Evolutionary conservation across 345 rosid genomes (phyloP).

Genomic region (Litchi chinensis): DNA sequence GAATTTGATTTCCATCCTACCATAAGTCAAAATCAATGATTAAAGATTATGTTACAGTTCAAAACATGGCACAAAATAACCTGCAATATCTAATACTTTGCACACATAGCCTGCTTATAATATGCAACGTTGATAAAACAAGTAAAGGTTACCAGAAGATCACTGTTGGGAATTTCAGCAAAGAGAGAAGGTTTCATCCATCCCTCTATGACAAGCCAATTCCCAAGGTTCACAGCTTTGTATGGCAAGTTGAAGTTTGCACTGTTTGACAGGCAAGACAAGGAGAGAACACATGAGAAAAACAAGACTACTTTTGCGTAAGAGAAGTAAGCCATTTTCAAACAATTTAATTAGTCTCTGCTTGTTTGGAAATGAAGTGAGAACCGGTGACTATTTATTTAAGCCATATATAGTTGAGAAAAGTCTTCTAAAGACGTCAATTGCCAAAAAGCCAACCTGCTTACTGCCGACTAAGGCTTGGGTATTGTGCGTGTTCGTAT

Average conservation of each 20-base stretch:
- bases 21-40: neutral
- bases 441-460: no score
- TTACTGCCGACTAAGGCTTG: no score
- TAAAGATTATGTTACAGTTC: neutral
- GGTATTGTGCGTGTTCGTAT: no score
- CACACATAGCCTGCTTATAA: no score
- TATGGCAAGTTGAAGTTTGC: conserved; percentile 4
- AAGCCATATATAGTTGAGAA: neutral
- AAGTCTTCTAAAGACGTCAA: no score
- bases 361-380: neutral
- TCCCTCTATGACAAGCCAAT: conserved; percentile 31
- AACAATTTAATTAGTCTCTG: neutral
- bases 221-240: conserved; percentile 30
- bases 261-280: neutral
- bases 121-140: no score
- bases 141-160: conserved; percentile 33
- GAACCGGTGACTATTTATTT: neutral
- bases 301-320: neutral
- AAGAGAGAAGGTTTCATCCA: conserved; percentile 41
- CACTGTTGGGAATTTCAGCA: conserved; percentile 37
- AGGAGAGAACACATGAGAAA: neutral
- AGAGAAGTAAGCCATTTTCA: neutral
- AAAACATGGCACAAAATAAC: no score
- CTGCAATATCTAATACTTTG: no score
- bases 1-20: conserved; percentile 47